phyloP scores from a whole-genome alignment of 352 stramenopile genomes.

The Halophytophthora batemanensis region DNA sequence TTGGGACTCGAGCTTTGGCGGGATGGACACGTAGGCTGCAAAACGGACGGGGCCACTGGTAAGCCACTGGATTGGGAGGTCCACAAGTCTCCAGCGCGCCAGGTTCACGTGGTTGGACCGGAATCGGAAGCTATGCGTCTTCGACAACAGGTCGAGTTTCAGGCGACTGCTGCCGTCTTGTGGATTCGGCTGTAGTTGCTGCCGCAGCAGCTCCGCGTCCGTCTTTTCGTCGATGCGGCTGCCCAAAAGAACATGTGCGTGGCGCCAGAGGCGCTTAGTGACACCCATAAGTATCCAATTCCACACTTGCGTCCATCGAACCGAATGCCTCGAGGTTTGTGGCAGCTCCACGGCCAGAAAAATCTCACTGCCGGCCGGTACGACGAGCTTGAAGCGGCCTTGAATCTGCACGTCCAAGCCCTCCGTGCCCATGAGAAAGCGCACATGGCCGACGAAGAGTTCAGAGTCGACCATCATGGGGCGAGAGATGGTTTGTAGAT shows the following conservation, averaged over 20 bases:
- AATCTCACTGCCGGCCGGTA: conserved; percentile 25
- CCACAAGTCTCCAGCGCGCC: conserved; percentile 45
- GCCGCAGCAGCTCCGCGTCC: not conserved
- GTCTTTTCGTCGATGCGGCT: not conserved
- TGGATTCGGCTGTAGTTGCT: too few species aligned
- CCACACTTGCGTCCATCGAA: conserved; percentile 35
- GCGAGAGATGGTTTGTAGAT: conserved; percentile 13
- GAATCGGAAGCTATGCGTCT: conserved; percentile 62
- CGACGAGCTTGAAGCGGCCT: conserved; percentile 47
- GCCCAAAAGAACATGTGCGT: conserved; percentile 39
- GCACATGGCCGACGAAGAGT: conserved; percentile 31
- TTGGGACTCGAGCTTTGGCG: conserved; percentile 5
- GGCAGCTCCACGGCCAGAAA: conserved; percentile 56
- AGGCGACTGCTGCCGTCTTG: not conserved
- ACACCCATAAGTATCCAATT: conserved; percentile 34
- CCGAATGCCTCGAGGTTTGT: conserved; percentile 19
- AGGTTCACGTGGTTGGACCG: conserved; percentile 46
- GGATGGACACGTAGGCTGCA: conserved; percentile 31
- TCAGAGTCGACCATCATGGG: conserved; percentile 30
- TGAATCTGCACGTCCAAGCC: conserved; percentile 58
- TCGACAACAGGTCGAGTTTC: conserved; percentile 29
- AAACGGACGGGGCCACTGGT: conserved; percentile 38
- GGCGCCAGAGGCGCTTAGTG: conserved; percentile 33
- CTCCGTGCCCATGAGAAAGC: conserved; percentile 29
- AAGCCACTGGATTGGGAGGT: conserved; percentile 40